Percentiles rank a stretch among this genome's conserved stretches.
phyloP scores from a whole-genome alignment of 2,329 filamentous ascomycete species.

The Fusarium annulatum region DNA sequence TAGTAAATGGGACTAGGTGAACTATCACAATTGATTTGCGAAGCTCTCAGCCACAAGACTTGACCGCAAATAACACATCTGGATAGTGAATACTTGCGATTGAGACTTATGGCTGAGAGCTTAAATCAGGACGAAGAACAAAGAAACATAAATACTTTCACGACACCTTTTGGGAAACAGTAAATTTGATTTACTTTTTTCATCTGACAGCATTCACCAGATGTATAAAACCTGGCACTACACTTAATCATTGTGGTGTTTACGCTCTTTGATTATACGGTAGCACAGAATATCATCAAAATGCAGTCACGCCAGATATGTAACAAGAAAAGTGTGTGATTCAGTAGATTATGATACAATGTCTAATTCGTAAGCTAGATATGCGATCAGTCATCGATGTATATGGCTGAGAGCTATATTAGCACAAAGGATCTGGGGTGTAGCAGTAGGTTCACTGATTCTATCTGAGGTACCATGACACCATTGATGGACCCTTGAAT shows the following conservation, averaged over 20 bases:
- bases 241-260: accelerated
- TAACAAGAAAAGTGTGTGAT: accelerated
- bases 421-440: neutral
- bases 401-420: accelerated
- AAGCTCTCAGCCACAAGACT: too few species aligned
- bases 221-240: accelerated
- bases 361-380: neutral
- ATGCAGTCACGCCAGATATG: too few species aligned
- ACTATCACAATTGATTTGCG: neutral
- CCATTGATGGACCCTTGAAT: accelerated
- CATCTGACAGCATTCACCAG: accelerated
- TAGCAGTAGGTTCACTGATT: neutral
- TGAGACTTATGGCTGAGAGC: neutral
- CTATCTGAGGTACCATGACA: accelerated
- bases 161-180: neutral
- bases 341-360: accelerated
- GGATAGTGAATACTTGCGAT: neutral
- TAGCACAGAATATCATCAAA: too few species aligned
- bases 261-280: too few species aligned
- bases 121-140: accelerated
- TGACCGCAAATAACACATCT: too few species aligned
- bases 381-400: accelerated
- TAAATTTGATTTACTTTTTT: neutral
- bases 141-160: neutral
- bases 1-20: accelerated